phyloP scores from a whole-genome alignment of 1,284 basidiomycete species.

The Cerioporus squamosus region DNA sequence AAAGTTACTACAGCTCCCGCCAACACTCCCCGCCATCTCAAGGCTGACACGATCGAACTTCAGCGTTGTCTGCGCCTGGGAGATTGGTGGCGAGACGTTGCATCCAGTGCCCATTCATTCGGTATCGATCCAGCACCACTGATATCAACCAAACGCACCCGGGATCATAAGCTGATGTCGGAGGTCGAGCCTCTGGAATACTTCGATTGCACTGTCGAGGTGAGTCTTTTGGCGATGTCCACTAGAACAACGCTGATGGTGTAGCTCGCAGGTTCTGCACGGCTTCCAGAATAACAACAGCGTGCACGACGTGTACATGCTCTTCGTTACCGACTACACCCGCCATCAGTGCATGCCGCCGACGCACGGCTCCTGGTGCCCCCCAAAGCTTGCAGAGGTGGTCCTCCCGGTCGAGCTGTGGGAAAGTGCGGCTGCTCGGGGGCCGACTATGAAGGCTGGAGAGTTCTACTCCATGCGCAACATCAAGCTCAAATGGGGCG shows the following conservation, averaged over 20 bases:
- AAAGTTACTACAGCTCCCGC: constrained; percentile 6
- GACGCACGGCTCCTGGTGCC: constrained; percentile 51
- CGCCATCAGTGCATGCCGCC: constrained; percentile 39
- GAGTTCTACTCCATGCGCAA: constrained; percentile 63
- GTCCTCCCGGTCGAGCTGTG: constrained; percentile 63
- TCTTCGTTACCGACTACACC: constrained; percentile 78
- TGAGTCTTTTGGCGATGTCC: constrained; percentile 32
- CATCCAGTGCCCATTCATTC: constrained; percentile 6
- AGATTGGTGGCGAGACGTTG: constrained; percentile 50
- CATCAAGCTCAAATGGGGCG: constrained; percentile 46
- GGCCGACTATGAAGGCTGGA: constrained; percentile 48
- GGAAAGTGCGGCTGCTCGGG: constrained; percentile 49
- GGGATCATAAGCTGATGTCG: constrained; percentile 53
- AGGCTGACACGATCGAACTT: constrained; percentile 34
- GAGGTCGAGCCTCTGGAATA: constrained; percentile 46
- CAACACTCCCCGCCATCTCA: constrained; percentile 16
- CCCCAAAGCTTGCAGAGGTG: constrained; percentile 43
- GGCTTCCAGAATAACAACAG: constrained; percentile 41
- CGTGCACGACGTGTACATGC: constrained; percentile 37
- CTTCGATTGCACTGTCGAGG: constrained; percentile 74
- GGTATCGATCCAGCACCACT: background rate
- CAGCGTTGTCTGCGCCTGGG: constrained; percentile 42
- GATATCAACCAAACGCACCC: background rate
- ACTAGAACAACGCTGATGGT: background rate
- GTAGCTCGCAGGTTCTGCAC: constrained; percentile 48